Base-by-base conservation (phyloP, 1,284 basidiomycete genomes). In the Naganishia sp. region DNA sequence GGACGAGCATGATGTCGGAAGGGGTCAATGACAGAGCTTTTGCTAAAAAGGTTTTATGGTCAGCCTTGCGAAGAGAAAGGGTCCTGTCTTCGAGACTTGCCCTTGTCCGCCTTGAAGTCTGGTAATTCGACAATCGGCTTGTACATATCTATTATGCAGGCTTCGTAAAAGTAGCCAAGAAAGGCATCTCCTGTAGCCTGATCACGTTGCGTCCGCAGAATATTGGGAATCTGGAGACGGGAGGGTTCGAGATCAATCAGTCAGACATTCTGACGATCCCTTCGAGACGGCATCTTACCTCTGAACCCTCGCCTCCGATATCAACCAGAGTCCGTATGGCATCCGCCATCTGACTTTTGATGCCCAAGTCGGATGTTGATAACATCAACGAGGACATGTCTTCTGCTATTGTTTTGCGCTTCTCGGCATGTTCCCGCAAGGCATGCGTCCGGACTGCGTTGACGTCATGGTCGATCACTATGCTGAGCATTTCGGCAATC, bases 331-430 rank as follows among this genome's bases (percentile, higher is more conserved):
- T 84, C 78, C 89, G 88, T 73, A 98, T 76, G n/a, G 90, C 88
- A 78, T 99, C 95, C 0, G 90, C 88, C 59, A 97, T 84, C 77
- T 95, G 91, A 75, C 89, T 90, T 79, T 96, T 91, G 61, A 97
- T 84, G 1, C 92, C 93, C 71, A 93, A 75, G 74, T 99, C 93
- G 68, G 84, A 84, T 76, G 90, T 91, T 67, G 84, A 82, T 42
- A 88, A 87, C 79, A 98, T 82, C 59, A 94, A 82, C 71, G 85
- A 83, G 77, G 92, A 90, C 70, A 92, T 84, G 73, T 90, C 84
- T 71, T 86, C 84, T 69, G 92, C 77, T 66, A 96, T 81, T 15
- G 92, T 91, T 75, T 70, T 70, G 53, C 72, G 68, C 48, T 71
- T 72, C 48, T 84, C 84, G 33, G 86, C 83, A 0, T 88, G 85